Base-by-base conservation (phyloP, 345 rosid species). In the Adansonia digitata region DNA sequence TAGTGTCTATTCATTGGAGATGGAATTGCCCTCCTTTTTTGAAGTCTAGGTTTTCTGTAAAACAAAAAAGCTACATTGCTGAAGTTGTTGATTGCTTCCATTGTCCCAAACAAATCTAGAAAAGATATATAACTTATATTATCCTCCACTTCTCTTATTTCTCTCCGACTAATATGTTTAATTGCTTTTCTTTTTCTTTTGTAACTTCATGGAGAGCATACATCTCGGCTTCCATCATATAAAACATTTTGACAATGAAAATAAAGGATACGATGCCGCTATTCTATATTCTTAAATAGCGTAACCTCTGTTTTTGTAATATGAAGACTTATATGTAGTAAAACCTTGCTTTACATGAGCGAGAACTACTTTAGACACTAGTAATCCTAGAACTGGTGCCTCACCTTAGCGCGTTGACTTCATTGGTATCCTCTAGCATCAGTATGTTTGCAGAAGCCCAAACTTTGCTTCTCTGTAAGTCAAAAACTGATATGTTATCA, bases 351-450 rank as follows among this genome's bases (percentile, higher is more conserved):
- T 26, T 18, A 12, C 14, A 22, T 2, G 11, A 56, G 34, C 10
- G 34, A 2, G 42, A 51, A 1, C 4, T 66, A 2, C 20, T 5
- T 94, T 51, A 90, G 98, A 94, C 91, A 91, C 34, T 31, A 31
- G 34, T 31, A 31, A 31, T 1, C 34, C 34, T 1, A 31, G 3
- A 31, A 31, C 34, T 31, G 34, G 34, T 31, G 34, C 34, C 34
- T 31, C n/a, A 24, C 52, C 53, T 66, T 22, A 12, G 71, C 43
- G 52, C n/a, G 35, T 39, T 66, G 52, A 43, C 20, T 42, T 22
- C 12, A 13, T 42, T 42, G 52, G 4, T 66, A 11, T 42, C 35
- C 42, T 18, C 34, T 42, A 66, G 51, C 52, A 43, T 66, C 52
- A 40, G 39, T 17, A 56, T 15, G 46, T 56, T 39, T 15, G 26